Conservation (phyloP, 768 basidiomycete genomes). For the Suillus lakei region DNA sequence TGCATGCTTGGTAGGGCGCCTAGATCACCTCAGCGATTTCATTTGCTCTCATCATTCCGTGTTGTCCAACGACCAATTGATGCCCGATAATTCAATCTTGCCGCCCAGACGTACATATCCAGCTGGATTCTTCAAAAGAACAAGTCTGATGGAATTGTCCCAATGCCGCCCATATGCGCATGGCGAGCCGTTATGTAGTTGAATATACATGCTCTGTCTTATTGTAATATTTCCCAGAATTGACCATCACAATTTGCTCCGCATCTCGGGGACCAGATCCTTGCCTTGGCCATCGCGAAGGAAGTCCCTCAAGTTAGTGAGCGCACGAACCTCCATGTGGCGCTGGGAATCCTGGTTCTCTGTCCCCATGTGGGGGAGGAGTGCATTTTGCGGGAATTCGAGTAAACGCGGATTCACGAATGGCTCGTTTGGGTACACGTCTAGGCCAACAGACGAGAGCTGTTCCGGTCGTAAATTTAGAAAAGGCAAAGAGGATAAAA, state of each 20-base stretch:
- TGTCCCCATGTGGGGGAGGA: slow-evolving; percentile 94
- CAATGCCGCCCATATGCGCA: background rate
- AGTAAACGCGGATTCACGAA: slow-evolving; percentile 77
- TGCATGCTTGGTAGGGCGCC: background rate
- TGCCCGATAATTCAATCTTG: background rate
- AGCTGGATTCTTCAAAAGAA: background rate
- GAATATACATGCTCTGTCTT: background rate
- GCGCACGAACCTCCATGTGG: slow-evolving; percentile 85
- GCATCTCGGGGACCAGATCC: slow-evolving; percentile 68
- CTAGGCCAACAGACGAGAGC: slow-evolving; percentile 82
- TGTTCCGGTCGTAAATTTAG: slow-evolving; percentile 29
- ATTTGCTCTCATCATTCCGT: background rate
- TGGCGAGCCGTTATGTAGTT: background rate
- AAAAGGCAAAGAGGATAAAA: slow-evolving; percentile 1
- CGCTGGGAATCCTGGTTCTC: slow-evolving; percentile 81
- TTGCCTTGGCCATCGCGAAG: slow-evolving; percentile 63
- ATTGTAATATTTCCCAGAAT: background rate
- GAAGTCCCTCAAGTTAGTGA: slow-evolving; percentile 77
- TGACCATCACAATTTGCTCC: slow-evolving; percentile 20
- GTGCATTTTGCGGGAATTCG: slow-evolving; percentile 79
- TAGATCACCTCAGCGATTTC: background rate
- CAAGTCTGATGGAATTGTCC: background rate
- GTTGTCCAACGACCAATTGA: background rate
- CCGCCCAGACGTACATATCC: background rate
- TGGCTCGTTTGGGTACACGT: slow-evolving; percentile 89